These are phyloP conservation scores for Cicer yamashitae DNA, from an alignment of 306 rosid genomes.

Conservation along the genomic window DNA sequence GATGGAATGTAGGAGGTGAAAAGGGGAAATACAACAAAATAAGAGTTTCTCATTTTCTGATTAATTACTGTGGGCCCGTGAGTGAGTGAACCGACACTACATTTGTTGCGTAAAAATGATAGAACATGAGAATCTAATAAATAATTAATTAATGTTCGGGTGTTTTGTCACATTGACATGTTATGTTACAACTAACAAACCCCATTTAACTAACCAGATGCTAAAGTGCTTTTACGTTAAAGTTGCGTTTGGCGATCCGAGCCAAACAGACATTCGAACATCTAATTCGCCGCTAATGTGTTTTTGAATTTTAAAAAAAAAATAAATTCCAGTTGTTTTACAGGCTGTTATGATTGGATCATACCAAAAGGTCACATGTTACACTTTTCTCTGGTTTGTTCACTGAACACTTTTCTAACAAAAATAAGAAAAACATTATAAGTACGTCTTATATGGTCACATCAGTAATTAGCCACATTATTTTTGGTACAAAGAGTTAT, in stretches of 20 bases:
- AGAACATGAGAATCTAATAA: conserved; percentile 24
- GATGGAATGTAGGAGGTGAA: background rate
- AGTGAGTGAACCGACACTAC: conserved; percentile 35
- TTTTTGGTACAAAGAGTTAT: too few relatives aligned
- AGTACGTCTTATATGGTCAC: too few relatives aligned
- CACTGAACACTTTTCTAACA: too few relatives aligned
- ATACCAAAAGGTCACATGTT: conserved; percentile 31
- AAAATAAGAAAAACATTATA: too few relatives aligned
- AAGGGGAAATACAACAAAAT: background rate
- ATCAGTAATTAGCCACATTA: too few relatives aligned
- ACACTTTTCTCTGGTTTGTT: background rate
- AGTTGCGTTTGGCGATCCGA: background rate
- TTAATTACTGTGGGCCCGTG: conserved; percentile 27
- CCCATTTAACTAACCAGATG: conserved; percentile 19
- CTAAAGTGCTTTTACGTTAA: conserved; percentile 32
- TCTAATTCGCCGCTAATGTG: conserved; percentile 16
- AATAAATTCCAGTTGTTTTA: conserved; percentile 5
- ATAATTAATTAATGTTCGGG: background rate
- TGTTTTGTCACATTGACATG: conserved; percentile 31
- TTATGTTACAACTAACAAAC: background rate
- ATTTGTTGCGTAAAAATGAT: background rate
- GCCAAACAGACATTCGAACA: conserved; percentile 41
- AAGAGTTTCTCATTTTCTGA: conserved; percentile 17
- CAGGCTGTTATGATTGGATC: conserved; percentile 46
- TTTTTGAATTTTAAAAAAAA: background rate